These are phyloP conservation scores for Penicillium riverlandense DNA, from an alignment of 495 filamentous ascomycete genomes.

Conservation along the genomic window DNA sequence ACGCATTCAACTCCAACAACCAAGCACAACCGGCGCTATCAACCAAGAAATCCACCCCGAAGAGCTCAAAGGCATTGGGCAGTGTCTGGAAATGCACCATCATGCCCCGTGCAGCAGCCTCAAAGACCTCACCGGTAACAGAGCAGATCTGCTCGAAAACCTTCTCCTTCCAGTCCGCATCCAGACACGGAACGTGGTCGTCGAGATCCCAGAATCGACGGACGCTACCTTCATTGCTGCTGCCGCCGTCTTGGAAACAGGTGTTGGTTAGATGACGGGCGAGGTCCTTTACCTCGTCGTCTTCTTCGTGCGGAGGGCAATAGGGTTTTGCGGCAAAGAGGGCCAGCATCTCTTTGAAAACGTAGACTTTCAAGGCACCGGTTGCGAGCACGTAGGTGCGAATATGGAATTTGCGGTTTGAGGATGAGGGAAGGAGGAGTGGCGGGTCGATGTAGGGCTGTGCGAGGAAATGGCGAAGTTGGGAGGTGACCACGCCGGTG, in stretches of 20 bases:
- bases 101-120: conserved; percentile 76
- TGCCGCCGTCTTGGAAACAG: conserved; percentile 66
- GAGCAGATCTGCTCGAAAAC: conserved; percentile 67
- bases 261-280: conserved; percentile 86
- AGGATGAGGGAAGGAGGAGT: conserved; percentile 59
- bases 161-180: conserved; percentile 44
- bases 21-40: conserved; percentile 56
- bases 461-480: conserved; percentile 90
- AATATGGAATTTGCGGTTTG: conserved; percentile 88
- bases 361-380: conserved; percentile 72
- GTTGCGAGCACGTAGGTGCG: conserved; percentile 79
- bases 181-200: conserved; percentile 26
- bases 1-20: conserved; percentile 92
- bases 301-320: conserved; percentile 30
- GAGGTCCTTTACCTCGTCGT: conserved; percentile 47
- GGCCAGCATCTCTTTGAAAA: conserved; percentile 85
- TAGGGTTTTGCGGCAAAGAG: conserved; percentile 78
- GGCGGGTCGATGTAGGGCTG: conserved; percentile 95
- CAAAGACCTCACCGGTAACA: conserved; percentile 68
- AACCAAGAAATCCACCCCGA: conserved; percentile 84
- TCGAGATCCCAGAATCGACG: conserved; percentile 64
- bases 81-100: conserved; percentile 86
- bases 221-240: conserved; percentile 52
- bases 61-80: conserved; percentile 84
- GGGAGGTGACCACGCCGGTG: conserved; percentile 67